These are phyloP conservation scores for Parathielavia hyrcaniae DNA, from an alignment of 495 filamentous ascomycete genomes.

Conservation along the genomic window DNA sequence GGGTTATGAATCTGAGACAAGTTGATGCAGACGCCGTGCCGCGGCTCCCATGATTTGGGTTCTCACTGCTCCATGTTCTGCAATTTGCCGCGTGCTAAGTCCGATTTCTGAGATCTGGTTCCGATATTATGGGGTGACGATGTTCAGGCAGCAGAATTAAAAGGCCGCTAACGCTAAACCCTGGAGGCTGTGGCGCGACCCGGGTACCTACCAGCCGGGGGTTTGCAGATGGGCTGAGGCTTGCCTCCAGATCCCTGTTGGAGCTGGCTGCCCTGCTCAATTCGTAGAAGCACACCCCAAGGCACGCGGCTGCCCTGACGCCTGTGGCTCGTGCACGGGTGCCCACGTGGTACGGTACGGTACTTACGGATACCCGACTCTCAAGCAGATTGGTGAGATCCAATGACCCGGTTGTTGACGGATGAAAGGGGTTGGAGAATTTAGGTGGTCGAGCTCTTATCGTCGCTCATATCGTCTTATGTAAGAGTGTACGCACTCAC, in stretches of 20 bases:
- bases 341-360: neutral
- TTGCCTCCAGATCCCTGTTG: neutral
- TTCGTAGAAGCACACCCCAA: neutral
- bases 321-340: neutral
- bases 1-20: constrained; percentile 1
- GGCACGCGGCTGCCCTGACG: neutral
- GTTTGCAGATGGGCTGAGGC: neutral
- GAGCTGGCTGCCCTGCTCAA: too few relatives aligned
- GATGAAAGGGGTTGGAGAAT: too few relatives aligned
- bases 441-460: neutral
- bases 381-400: too few relatives aligned
- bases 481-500: neutral
- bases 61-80: constrained; percentile 5
- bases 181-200: neutral
- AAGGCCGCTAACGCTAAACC: constrained; percentile 11
- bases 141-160: constrained; percentile 22
- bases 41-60: constrained; percentile 14
- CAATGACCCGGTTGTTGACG: too few relatives aligned
- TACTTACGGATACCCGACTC: too few relatives aligned
- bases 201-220: neutral
- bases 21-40: neutral
- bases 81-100: constrained; percentile 5
- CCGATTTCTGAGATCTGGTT: constrained; percentile 19
- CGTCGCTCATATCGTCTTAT: neutral
- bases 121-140: constrained; percentile 9